phyloP scores from a whole-genome alignment of 768 basidiomycete species.

The Phylloporus sp. region DNA sequence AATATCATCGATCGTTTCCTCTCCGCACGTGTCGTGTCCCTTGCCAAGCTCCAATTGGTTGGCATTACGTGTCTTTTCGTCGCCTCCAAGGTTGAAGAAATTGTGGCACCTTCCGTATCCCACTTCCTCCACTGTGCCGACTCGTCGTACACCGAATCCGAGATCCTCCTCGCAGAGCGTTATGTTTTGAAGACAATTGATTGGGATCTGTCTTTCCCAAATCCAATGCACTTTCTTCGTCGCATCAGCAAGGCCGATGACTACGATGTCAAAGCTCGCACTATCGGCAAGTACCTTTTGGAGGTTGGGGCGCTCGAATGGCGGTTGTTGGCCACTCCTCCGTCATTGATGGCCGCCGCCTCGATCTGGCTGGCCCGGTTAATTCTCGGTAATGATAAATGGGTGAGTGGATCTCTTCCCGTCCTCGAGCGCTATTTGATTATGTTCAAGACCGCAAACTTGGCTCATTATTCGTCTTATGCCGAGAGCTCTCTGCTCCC shows the following conservation, averaged over 20 bases:
- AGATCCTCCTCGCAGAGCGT: constrained; percentile 85
- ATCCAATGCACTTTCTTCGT: constrained; percentile 76
- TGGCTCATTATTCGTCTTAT: constrained; percentile 87
- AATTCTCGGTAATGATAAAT: constrained; percentile 73
- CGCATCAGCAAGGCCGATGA: constrained; percentile 91
- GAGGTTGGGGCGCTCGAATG: constrained; percentile 84
- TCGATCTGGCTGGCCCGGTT: constrained; percentile 83
- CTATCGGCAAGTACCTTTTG: constrained; percentile 86
- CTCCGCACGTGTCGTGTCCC: constrained; percentile 65
- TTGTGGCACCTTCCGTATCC: constrained; percentile 76
- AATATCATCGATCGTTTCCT: constrained; percentile 84
- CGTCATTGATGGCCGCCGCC: constrained; percentile 79
- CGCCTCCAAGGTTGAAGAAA: constrained; percentile 91
- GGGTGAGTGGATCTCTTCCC: constrained; percentile 57
- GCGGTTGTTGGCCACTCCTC: constrained; percentile 67
- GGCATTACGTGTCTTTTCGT: constrained; percentile 86
- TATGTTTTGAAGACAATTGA: constrained; percentile 84
- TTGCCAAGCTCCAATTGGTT: constrained; percentile 86
- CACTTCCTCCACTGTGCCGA: constrained; percentile 73
- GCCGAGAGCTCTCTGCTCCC: constrained; percentile 75
- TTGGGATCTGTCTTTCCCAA: constrained; percentile 84
- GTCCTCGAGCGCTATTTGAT: neutral
- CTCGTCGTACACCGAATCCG: constrained; percentile 67
- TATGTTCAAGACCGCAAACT: constrained; percentile 65
- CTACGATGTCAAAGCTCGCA: constrained; percentile 81